Conservation (phyloP, 2,329 filamentous ascomycete genomes). For the Trichoderma hamatum region DNA sequence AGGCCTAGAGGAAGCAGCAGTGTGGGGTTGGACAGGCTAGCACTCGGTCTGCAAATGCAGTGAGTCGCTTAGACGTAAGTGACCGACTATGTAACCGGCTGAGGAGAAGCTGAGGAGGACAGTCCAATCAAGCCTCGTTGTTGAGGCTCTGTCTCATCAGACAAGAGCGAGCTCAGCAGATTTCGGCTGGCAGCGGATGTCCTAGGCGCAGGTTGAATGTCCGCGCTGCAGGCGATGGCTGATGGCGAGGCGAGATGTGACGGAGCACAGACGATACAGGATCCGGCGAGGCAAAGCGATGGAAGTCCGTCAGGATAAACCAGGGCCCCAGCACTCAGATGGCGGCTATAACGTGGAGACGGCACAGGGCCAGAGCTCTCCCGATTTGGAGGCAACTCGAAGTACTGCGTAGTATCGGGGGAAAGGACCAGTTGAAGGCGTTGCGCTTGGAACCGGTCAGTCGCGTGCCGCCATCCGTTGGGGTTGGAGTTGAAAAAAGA, state of each 20-base stretch:
- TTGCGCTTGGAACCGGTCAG: conserved; percentile 19
- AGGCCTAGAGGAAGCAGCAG: conserved; percentile 10
- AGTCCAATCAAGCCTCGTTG: conserved; percentile 9
- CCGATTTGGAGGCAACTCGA: conserved; percentile 17
- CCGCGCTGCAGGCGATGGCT: conserved; percentile 7
- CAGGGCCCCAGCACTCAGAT: conserved; percentile 18
- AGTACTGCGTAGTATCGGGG: conserved; percentile 16
- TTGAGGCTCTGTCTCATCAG: conserved; percentile 7
- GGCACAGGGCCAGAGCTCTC: conserved; percentile 11
- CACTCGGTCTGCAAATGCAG: conserved; percentile 11
- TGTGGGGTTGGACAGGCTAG: conserved; percentile 11
- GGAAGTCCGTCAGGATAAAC: conserved; percentile 7
- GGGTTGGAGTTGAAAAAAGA: conserved; percentile 15
- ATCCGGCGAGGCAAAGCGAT: conserved; percentile 16
- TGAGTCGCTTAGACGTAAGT: neutral
- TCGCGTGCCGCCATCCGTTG: conserved; percentile 27
- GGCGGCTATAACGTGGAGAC: conserved; percentile 23
- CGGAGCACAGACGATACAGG: conserved; percentile 3
- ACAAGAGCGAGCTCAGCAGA: conserved; percentile 2
- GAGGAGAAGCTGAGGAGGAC: neutral
- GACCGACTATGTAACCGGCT: conserved; percentile 3
- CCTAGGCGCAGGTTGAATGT: neutral
- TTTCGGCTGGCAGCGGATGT: conserved; percentile 12
- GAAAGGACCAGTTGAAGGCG: conserved; percentile 16
- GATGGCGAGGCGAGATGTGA: conserved; percentile 18